Percentiles rank a stretch among this genome's conserved stretches.
These are phyloP conservation scores for Tilletia caries DNA, from an alignment of 1,284 basidiomycete species.

Conservation along the genomic window DNA sequence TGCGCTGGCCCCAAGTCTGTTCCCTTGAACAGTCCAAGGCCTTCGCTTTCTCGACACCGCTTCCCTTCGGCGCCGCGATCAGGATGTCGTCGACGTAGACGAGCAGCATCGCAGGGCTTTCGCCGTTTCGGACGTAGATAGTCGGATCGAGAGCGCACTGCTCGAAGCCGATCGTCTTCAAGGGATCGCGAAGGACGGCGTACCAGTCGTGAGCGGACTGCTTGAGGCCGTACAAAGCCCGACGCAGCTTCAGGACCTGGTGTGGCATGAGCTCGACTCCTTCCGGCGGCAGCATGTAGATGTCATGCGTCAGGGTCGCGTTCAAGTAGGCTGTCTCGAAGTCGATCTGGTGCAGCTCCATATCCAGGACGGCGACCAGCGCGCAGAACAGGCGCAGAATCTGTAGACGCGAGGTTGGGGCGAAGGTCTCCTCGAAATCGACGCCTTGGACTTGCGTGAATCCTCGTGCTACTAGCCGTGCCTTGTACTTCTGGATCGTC, in stretches of 20 bases:
- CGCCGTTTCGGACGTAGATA: too few species aligned
- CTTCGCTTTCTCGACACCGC: background rate
- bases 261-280: slow-evolving; percentile 24
- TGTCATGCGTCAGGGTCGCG: slow-evolving; percentile 55
- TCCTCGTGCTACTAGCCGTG: slow-evolving; percentile 56
- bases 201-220: background rate
- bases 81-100: slow-evolving; percentile 1
- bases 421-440: slow-evolving; percentile 57
- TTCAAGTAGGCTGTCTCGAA: slow-evolving; percentile 51
- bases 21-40: background rate
- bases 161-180: background rate
- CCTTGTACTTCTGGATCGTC: slow-evolving; percentile 53
- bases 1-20: background rate
- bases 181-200: background rate
- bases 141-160: background rate
- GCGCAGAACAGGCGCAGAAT: slow-evolving; percentile 54
- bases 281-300: slow-evolving; percentile 54
- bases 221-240: background rate
- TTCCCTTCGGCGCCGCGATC: background rate
- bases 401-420: slow-evolving; percentile 54
- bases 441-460: slow-evolving; percentile 56
- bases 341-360: slow-evolving; percentile 56
- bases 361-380: slow-evolving; percentile 51
- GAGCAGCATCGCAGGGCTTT: background rate
- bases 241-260: background rate